A percentile compares a stretch with the other conserved stretches of the same genome.
phyloP scores from a whole-genome alignment of 257 asterid genomes.

The Ilex aquifolium region DNA sequence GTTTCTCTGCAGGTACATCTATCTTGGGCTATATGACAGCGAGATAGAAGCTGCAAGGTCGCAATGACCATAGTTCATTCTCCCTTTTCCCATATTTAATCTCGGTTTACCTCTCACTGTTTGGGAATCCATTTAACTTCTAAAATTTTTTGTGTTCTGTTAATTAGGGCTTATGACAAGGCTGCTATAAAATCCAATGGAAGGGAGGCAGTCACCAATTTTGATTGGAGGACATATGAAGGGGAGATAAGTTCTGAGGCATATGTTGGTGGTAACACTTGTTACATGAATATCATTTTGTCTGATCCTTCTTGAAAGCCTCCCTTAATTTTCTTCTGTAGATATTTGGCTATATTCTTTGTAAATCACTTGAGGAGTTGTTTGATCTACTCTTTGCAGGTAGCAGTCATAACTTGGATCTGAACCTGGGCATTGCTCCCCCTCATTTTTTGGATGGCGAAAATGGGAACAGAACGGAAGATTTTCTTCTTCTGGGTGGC shows the following conservation, averaged over 20 bases:
- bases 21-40: conserved; percentile 88
- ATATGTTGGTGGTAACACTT: conserved; percentile 40
- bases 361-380: neutral
- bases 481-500: conserved; percentile 28
- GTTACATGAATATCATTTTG: neutral
- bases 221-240: conserved; percentile 61
- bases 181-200: conserved; percentile 89
- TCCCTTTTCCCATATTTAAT: neutral
- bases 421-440: conserved; percentile 68
- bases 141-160: conserved; percentile 16
- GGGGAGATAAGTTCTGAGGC: conserved; percentile 42
- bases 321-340: conserved; percentile 5
- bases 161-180: conserved; percentile 77
- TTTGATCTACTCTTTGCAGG: conserved; percentile 25
- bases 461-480: conserved; percentile 26
- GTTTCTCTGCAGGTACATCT: conserved; percentile 63
- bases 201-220: conserved; percentile 88
- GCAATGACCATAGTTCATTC: conserved; percentile 3
- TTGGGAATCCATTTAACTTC: conserved; percentile 8
- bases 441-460: conserved; percentile 25
- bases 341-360: conserved; percentile 2
- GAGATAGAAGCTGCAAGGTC: conserved; percentile 98
- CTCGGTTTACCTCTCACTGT: conserved; percentile 3
- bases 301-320: neutral
- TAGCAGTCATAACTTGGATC: conserved; percentile 41